Percentiles rank a stretch among this genome's conserved stretches.
Conservation (phyloP, 1,284 basidiomycete genomes). For the Papiliotrema laurentii region DNA sequence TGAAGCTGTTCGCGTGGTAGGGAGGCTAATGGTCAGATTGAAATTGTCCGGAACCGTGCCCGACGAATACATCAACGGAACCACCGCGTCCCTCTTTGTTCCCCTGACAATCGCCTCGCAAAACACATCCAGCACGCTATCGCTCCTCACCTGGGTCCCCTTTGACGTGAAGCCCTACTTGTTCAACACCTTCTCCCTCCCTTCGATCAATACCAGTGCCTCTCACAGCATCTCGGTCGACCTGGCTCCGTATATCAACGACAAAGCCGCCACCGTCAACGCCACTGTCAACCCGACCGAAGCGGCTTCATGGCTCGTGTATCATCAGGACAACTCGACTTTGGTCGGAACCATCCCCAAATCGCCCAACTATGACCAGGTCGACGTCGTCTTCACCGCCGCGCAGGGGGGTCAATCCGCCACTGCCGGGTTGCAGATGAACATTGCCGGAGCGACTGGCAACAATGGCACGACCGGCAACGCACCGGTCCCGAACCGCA, state of each 20-base stretch:
- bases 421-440: conserved; percentile 26
- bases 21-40: conserved; percentile 2
- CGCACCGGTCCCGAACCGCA: conserved; percentile 18
- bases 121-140: conserved; percentile 32
- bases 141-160: conserved; percentile 34
- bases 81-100: conserved; percentile 36
- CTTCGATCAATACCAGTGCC: conserved; percentile 39
- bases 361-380: conserved; percentile 28
- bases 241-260: conserved; percentile 33
- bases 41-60: conserved; percentile 43
- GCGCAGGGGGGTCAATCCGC: conserved; percentile 18
- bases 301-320: conserved; percentile 46
- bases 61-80: conserved; percentile 47
- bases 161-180: conserved; percentile 48
- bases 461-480: conserved; percentile 13
- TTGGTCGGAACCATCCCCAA: conserved; percentile 39
- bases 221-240: conserved; percentile 33
- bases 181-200: conserved; percentile 47
- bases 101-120: conserved; percentile 40
- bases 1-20: not conserved
- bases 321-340: conserved; percentile 39
- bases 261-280: conserved; percentile 22
- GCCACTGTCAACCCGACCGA: conserved; percentile 37
- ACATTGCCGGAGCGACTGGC: conserved; percentile 25
- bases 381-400: conserved; percentile 37